Percentiles rank a stretch among this genome's conserved stretches.
Evolutionary conservation across 2,329 filamentous ascomycete species (phyloP).

Genomic region (Aspergillus tanneri): DNA sequence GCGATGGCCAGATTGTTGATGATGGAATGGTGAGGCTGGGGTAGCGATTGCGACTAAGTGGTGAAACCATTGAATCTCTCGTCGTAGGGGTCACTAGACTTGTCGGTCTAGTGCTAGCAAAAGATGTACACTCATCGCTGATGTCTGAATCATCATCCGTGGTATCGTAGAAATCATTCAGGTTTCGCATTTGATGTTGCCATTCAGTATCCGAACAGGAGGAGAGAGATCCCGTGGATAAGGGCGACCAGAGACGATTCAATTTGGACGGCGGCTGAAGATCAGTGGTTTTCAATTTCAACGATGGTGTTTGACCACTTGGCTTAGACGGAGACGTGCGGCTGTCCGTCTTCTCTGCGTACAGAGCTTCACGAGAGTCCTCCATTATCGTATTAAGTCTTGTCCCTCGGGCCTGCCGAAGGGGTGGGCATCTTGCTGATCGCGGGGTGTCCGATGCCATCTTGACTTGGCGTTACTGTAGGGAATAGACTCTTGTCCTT

Average conservation of each 20-base stretch:
- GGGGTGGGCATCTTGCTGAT: constrained; percentile 50
- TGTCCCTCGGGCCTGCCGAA: constrained; percentile 59
- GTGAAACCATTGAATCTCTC: constrained; percentile 37
- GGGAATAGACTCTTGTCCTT: constrained; percentile 4
- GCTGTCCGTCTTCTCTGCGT: constrained; percentile 17
- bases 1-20: constrained; percentile 56
- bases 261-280: constrained; percentile 26
- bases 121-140: constrained; percentile 49
- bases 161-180: constrained; percentile 84
- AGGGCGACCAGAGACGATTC: constrained; percentile 32
- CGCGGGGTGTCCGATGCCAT: neutral
- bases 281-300: constrained; percentile 37
- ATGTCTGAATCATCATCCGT: constrained; percentile 72
- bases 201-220: constrained; percentile 57
- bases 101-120: constrained; percentile 50
- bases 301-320: constrained; percentile 23
- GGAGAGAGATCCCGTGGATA: constrained; percentile 33
- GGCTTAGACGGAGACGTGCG: constrained; percentile 8
- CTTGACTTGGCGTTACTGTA: constrained; percentile 47
- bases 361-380: constrained; percentile 44
- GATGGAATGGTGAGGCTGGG: constrained; percentile 61
- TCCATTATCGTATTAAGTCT: constrained; percentile 66
- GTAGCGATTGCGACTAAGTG: constrained; percentile 50
- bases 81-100: constrained; percentile 47
- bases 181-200: constrained; percentile 67